These are phyloP conservation scores for Mortierella claussenii DNA, from an alignment of 192 early-diverging fungal genomes.

Conservation along the genomic window DNA sequence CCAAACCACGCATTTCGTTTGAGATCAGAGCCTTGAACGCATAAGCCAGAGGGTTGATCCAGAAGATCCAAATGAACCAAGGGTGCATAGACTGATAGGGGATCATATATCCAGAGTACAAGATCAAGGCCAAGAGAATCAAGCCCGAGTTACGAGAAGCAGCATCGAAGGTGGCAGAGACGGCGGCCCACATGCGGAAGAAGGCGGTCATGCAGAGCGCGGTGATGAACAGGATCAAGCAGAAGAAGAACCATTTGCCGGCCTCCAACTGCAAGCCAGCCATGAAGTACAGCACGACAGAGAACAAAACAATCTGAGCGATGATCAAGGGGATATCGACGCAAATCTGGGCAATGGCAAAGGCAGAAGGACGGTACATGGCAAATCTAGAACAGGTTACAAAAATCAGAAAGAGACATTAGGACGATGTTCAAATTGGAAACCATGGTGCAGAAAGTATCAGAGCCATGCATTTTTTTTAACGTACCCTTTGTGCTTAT, in stretches of 20 bases:
- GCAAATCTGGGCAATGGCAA: conserved; percentile 65
- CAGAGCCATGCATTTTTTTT: too few relatives aligned
- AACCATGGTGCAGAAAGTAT: too few relatives aligned
- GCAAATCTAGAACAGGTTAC: too few relatives aligned
- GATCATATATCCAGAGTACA: conserved; percentile 74
- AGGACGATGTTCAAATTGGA: too few relatives aligned
- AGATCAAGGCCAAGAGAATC: conserved; percentile 60
- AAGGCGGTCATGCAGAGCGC: conserved; percentile 68
- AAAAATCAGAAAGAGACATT: too few relatives aligned
- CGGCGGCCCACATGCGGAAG: conserved; percentile 68
- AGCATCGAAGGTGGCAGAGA: conserved; percentile 60
- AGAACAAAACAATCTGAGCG: conserved; percentile 64
- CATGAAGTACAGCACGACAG: conserved; percentile 71
- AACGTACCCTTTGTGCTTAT: conserved; percentile 88
- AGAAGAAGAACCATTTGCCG: conserved; percentile 70
- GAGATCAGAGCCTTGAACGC: conserved; percentile 68
- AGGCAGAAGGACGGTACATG: conserved; percentile 71
- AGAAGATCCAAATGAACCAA: conserved; percentile 71
- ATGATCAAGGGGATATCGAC: conserved; percentile 63
- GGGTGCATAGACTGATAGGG: conserved; percentile 69
- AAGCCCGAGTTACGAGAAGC: conserved; percentile 66
- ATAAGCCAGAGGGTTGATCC: conserved; percentile 73
- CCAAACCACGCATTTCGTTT: conserved; percentile 71
- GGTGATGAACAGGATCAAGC: conserved; percentile 63
- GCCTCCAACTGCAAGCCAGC: conserved; percentile 61